Evolutionary conservation across 2,329 filamentous ascomycete genomes (phyloP).

Genomic region (Plenodomus lindquistii): DNA sequence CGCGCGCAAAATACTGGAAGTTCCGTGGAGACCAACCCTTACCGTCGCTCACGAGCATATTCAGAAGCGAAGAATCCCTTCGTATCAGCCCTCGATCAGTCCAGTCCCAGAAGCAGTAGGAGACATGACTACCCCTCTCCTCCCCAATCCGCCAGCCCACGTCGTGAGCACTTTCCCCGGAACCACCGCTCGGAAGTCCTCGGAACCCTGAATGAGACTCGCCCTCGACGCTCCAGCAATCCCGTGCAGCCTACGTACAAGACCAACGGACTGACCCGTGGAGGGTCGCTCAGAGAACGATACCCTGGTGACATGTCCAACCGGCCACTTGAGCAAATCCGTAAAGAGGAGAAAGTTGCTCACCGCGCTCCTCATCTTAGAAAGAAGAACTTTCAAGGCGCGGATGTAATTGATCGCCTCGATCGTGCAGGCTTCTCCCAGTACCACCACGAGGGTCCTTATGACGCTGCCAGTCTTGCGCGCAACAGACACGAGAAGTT

Average conservation of each 20-base stretch:
- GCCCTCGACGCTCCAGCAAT: slow-evolving; percentile 42
- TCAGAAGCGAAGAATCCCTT: slow-evolving; percentile 33
- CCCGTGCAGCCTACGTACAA: slow-evolving; percentile 27
- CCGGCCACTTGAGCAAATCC: slow-evolving; percentile 69
- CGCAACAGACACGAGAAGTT: slow-evolving; percentile 67
- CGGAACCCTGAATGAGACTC: slow-evolving; percentile 31
- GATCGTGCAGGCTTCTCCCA: slow-evolving; percentile 66
- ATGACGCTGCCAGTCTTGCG: slow-evolving; percentile 77
- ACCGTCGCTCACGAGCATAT: slow-evolving; percentile 41
- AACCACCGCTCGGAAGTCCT: slow-evolving; percentile 40
- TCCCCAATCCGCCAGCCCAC: slow-evolving; percentile 60
- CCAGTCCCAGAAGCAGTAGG: slow-evolving; percentile 21
- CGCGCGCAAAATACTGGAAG: slow-evolving; percentile 40
- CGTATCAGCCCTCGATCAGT: slow-evolving; percentile 19
- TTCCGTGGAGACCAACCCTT: slow-evolving; percentile 51
- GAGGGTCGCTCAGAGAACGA: slow-evolving; percentile 61
- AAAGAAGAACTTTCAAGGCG: slow-evolving; percentile 66
- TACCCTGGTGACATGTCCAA: slow-evolving; percentile 68
- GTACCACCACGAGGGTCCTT: slow-evolving; percentile 91
- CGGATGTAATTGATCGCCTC: slow-evolving; percentile 80
- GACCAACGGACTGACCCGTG: slow-evolving; percentile 37
- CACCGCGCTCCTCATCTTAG: slow-evolving; percentile 68
- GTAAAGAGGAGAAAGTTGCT: slow-evolving; percentile 65
- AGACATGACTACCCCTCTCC: slow-evolving; percentile 53
- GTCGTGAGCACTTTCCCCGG: slow-evolving; percentile 42